phyloP scores from a whole-genome alignment of 2,329 filamentous ascomycete species.

The Pseudohalonectria lignicola region DNA sequence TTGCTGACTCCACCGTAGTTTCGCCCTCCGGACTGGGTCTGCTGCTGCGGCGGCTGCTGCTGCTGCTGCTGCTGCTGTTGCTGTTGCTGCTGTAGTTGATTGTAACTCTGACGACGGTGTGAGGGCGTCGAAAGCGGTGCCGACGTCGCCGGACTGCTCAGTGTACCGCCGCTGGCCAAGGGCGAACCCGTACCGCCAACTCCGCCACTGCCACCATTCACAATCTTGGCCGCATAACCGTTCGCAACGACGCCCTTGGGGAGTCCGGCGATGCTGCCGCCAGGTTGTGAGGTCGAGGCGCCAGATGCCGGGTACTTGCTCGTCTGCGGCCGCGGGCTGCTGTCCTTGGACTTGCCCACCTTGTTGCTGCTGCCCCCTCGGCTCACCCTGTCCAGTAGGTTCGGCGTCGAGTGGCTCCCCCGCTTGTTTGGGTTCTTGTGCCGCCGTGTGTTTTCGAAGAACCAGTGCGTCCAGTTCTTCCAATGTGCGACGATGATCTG shows the following conservation, averaged over 20 bases:
- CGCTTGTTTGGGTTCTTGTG: conserved; percentile 36
- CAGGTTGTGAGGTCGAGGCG: conserved; percentile 21
- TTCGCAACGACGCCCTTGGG: conserved; percentile 41
- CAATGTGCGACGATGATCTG: conserved; percentile 48
- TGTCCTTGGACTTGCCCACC: conserved; percentile 35
- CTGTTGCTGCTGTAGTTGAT: no score
- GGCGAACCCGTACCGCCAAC: conserved; percentile 11
- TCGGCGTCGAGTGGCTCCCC: conserved; percentile 47
- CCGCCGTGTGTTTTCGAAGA: conserved; percentile 45
- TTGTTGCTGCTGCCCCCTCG: conserved; percentile 31
- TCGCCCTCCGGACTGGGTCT: conserved; percentile 2
- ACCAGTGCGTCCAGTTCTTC: conserved; percentile 56
- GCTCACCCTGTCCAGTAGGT: conserved; percentile 40
- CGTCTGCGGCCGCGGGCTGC: conserved; percentile 48
- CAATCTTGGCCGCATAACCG: conserved; percentile 30
- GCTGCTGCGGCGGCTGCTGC: not conserved
- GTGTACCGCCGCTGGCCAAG: conserved; percentile 7
- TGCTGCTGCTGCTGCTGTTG: no score
- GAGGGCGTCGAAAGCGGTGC: conserved; percentile 16
- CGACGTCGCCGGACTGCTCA: conserved; percentile 15
- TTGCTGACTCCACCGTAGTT: conserved; percentile 10
- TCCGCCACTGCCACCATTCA: conserved; percentile 8
- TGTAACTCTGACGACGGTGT: no score
- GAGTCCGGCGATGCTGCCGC: conserved; percentile 31
- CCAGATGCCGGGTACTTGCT: conserved; percentile 35